Percentiles rank a stretch among this genome's conserved stretches.
phyloP scores from a whole-genome alignment of 306 rosid species.

The Cucurbita pepo region DNA sequence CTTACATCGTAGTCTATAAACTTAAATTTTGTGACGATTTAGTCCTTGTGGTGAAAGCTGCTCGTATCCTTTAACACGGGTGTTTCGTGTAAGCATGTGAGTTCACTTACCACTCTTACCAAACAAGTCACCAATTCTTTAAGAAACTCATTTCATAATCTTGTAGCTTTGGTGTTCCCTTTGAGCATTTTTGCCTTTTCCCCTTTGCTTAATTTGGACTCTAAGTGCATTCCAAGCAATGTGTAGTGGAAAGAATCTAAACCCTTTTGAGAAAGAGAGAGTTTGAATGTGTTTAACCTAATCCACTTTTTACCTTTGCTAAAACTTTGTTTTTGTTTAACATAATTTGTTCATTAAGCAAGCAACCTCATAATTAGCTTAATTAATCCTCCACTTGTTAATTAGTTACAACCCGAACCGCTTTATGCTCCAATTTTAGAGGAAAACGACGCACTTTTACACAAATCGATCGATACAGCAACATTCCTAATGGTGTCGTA shows the following conservation, averaged over 20 bases:
- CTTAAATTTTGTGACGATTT: too few relatives aligned
- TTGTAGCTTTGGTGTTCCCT: not conserved
- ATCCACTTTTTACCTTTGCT: not conserved
- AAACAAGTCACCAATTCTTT: not conserved
- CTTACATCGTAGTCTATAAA: too few relatives aligned
- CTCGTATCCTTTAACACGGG: not conserved
- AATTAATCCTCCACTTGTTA: not conserved
- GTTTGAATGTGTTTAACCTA: slow-evolving; percentile 18
- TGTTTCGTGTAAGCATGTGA: not conserved
- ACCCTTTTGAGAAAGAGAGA: slow-evolving; percentile 7
- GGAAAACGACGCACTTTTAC: too few relatives aligned
- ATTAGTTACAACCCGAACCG: not conserved
- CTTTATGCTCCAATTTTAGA: too few relatives aligned
- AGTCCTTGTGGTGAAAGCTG: too few relatives aligned
- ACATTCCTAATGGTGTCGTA: too few relatives aligned
- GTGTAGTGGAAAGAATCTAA: slow-evolving; percentile 20
- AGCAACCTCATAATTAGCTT: not conserved
- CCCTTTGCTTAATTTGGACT: slow-evolving; percentile 59
- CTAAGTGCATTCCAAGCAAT: slow-evolving; percentile 49
- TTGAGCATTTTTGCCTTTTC: slow-evolving; percentile 4
- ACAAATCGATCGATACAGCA: too few relatives aligned
- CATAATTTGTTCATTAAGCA: not conserved
- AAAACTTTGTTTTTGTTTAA: not conserved
- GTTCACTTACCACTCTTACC: not conserved
- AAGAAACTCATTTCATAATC: not conserved